A percentile compares a stretch with the other conserved stretches of the same genome.
Conservation (phyloP, 768 basidiomycete genomes). For the Agrocybe praecox region DNA sequence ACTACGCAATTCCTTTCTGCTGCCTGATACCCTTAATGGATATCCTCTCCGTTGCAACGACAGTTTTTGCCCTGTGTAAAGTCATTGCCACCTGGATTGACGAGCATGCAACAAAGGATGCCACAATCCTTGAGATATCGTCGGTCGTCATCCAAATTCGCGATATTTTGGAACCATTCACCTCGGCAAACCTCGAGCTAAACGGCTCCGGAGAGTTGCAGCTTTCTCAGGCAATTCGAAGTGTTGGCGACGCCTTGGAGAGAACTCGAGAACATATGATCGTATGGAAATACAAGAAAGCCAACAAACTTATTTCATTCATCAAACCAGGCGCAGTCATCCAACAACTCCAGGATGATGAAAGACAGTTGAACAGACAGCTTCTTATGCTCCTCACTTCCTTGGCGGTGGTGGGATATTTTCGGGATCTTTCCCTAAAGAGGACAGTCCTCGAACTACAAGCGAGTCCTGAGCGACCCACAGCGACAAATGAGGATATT, state of each 20-base stretch:
- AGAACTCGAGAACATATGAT: slow-evolving; percentile 6
- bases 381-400: slow-evolving; percentile 4
- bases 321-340: slow-evolving; percentile 1
- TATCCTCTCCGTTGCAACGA: slow-evolving; percentile 4
- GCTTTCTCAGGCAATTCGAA: neutral
- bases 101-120: neutral
- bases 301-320: slow-evolving; percentile 1
- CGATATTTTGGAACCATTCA: slow-evolving; percentile 4
- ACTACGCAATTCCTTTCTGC: no score
- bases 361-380: slow-evolving; percentile 5
- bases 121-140: neutral
- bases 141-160: slow-evolving; percentile 1
- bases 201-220: neutral
- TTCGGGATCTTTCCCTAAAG: neutral
- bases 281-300: slow-evolving; percentile 2
- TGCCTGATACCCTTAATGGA: no score
- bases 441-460: neutral
- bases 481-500: no score
- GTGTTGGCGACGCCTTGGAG: slow-evolving; percentile 2
- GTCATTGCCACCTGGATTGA: slow-evolving; percentile 6
- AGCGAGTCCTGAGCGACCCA: neutral
- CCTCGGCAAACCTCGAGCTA: neutral
- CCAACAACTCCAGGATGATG: slow-evolving; percentile 2
- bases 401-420: slow-evolving; percentile 5
- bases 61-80: slow-evolving; percentile 3